Base-by-base conservation (phyloP, 805 yeast species). In the Teunomyces stri region DNA sequence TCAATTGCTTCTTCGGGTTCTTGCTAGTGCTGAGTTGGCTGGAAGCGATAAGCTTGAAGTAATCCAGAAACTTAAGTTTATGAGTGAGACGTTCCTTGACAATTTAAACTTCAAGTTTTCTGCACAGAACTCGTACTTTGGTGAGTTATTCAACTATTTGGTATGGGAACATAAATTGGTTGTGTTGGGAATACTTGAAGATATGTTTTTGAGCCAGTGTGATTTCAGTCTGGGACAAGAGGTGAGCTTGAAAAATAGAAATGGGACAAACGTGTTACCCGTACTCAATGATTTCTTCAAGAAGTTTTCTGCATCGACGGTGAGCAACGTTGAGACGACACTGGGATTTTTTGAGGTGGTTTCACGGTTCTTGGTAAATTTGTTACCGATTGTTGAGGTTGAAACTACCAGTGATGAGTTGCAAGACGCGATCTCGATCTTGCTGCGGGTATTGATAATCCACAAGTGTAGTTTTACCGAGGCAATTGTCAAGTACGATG, bases 391-490 rank as follows among this genome's bases (percentile, higher is more conserved):
- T 21, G 29, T 37, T 6, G 11, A 7, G 6, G n/a, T 12, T 9
- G 37, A 42, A 11, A 18, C 27, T 3, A 6, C 21, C 7, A 13
- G 36, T 11, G 5, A 3, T 5, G 37, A 31, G 20, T 30, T 31
- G 35, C 20, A 22, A n/a, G 44, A 42, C 20, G 53, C 80, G 0
- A 69, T 82, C 5, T 72, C 79, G 6, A 67, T 81, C 22, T 71
- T 79, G 49, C 66, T 82, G 48, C 69, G 82, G 47, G 78, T 83
- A 12, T 64, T 83, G n/a, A 72, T 81, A 41, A 77, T 83, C 42
- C 87, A 83, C 59, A 80, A 79, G 55, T 60, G 65, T 3, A 71
- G 78, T 15, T 62, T 84, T 33, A 77, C 78, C 2, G 49, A 51
- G 13, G 67, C 72, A 5, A 59, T 76, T n/a, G 68, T 81, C 1